Evolutionary conservation across 2,329 filamentous ascomycete genomes (phyloP), one percentile per base, ranked within the genome.

Genomic region (Neonectria magnoliae): DNA sequence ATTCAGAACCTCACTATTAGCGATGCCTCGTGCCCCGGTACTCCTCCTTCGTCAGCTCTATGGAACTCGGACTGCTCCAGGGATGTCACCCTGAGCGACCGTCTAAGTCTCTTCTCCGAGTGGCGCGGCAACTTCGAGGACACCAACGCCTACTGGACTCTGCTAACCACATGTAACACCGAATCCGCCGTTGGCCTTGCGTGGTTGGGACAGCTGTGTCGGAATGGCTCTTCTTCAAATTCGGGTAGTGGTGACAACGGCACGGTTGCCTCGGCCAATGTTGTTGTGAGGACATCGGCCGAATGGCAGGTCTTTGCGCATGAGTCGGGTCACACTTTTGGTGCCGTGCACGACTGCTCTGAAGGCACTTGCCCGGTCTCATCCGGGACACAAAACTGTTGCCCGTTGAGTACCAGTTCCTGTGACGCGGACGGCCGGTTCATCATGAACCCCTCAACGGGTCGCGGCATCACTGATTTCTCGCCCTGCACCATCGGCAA

Each of bases 291-390:
- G 68, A 97, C 93, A 0, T 85, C 87, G 22, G 91, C 89, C 3
- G 94, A 97, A 76, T 98, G 95, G 95, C 94, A 98, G 77, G 92
- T 98, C 63, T 93, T 98, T 79, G 95, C 95, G 31, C 95, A 98
- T 77, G 95, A 98, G 79, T 90, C 91, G 3, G 95, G 94, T 1
- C 95, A 98, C 78, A 98, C 94, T 0, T 98, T 97, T 78, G 95
- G 95, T 50, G 96, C 95, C 5, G 93, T 98, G 10, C 96, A 99
- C 79, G 96, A 99, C 79, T 99, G 96, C 79, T 91, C 88, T 3
- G 76, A 82, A 0, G 67, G 79, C n/a, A 86, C 91, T 2, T 98
- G 95, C 76, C 85, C 93, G 64, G 84, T 87, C 20, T 87, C 88
- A 41, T 78, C 78, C 7, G 76, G 77, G 10, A 79, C 76, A 59